A percentile compares a stretch with the other conserved stretches of the same genome.
Conservation (phyloP, 805 yeast genomes). For the Grigorovia yakushimaensis region DNA sequence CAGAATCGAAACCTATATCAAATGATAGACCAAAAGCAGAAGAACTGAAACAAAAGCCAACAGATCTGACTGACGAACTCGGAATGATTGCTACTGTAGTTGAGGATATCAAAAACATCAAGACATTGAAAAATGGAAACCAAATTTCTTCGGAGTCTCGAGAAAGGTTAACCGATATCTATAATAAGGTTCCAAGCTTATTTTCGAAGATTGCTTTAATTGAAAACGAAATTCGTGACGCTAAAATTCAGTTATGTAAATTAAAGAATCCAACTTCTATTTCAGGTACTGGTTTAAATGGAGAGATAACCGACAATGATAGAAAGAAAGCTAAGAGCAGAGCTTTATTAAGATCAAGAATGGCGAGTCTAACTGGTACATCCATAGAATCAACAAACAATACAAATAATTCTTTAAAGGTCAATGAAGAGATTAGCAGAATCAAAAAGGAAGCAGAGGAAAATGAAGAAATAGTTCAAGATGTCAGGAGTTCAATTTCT, state of each 20-base stretch:
- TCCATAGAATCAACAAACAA: conserved; percentile 2
- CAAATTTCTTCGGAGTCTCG: conserved; percentile 38
- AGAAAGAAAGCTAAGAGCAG: conserved; percentile 70
- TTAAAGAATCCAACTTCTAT: conserved; percentile 60
- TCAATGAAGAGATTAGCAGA: conserved; percentile 35
- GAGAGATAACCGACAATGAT: conserved; percentile 76
- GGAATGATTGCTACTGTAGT: conserved; percentile 60
- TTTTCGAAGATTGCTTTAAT: conserved; percentile 51
- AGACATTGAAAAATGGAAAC: conserved; percentile 20
- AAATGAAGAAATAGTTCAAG: conserved; percentile 53
- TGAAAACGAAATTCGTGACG: conserved; percentile 57
- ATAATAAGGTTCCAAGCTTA: conserved; percentile 64
- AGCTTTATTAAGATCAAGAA: conserved; percentile 70
- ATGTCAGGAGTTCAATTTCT: conserved; percentile 59
- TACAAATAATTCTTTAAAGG: conserved; percentile 4
- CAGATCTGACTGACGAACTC: conserved; percentile 27
- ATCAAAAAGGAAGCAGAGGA: conserved; percentile 43
- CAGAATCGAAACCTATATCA: background rate
- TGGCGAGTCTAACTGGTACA: conserved; percentile 71
- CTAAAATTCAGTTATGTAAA: conserved; percentile 57
- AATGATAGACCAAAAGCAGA: background rate
- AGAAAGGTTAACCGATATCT: conserved; percentile 48
- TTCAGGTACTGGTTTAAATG: conserved; percentile 79
- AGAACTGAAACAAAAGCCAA: background rate
- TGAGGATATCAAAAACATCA: conserved; percentile 39